Evolutionary conservation across 805 yeast genomes (phyloP).

Genomic region (Myxozyma sirexii): DNA sequence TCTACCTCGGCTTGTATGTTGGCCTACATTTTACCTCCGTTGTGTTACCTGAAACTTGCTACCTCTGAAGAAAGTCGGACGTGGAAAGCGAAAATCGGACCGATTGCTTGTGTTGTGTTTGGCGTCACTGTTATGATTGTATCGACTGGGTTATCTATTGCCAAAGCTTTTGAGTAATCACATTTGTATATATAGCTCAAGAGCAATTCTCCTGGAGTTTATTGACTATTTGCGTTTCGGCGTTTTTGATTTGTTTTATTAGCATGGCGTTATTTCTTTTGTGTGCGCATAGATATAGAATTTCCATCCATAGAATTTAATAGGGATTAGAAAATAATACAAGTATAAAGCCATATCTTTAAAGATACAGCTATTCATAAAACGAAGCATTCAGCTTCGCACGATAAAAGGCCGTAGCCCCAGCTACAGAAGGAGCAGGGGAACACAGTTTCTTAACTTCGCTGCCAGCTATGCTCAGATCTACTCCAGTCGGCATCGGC

Average conservation of each 20-base stretch:
- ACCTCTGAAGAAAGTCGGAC: slow-evolving; percentile 33
- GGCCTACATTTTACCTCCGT: slow-evolving; percentile 90
- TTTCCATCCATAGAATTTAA: neutral
- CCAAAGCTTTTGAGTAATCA: slow-evolving; percentile 9
- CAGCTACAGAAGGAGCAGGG: neutral
- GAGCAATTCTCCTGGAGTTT: neutral
- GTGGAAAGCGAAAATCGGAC: slow-evolving; percentile 53
- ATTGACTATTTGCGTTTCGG: neutral
- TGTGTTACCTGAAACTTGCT: slow-evolving; percentile 73
- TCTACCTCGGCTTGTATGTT: slow-evolving; percentile 89
- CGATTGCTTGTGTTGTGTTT: slow-evolving; percentile 63
- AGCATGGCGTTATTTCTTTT: neutral
- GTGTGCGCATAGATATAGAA: neutral
- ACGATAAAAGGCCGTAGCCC: neutral
- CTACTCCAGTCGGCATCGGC: too few species aligned
- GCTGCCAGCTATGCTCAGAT: too few species aligned
- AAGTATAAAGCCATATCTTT: too few species aligned
- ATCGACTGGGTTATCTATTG: slow-evolving; percentile 48
- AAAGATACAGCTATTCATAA: neutral
- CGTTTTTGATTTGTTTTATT: neutral
- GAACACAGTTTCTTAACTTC: neutral
- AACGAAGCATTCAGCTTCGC: neutral
- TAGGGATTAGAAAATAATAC: neutral
- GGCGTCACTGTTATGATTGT: slow-evolving; percentile 78
- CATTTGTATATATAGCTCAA: neutral